Evolutionary conservation across 257 asterid genomes (phyloP).

Genomic region (Paraleonurus japonicus): DNA sequence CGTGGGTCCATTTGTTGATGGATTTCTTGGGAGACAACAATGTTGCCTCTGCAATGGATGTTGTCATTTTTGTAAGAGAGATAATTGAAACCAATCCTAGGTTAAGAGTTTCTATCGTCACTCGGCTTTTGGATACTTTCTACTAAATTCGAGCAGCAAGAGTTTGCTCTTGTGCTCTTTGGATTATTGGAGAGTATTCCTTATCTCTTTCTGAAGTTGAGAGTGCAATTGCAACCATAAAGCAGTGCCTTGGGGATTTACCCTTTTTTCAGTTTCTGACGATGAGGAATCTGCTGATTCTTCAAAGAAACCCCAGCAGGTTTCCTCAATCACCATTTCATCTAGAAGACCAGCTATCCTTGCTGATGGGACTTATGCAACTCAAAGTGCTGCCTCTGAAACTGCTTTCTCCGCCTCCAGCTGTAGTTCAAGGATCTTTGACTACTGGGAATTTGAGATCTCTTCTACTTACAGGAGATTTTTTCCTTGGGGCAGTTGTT

Average conservation of each 20-base stretch:
- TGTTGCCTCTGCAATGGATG: conserved; percentile 89
- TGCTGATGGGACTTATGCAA: conserved; percentile 96
- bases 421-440: conserved; percentile 73
- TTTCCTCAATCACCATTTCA: conserved; percentile 74
- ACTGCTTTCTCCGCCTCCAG: conserved; percentile 81
- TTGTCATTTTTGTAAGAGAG: conserved; percentile 82
- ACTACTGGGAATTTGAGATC: conserved; percentile 76
- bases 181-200: conserved; percentile 94
- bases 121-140: conserved; percentile 85
- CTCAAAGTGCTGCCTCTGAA: conserved; percentile 98
- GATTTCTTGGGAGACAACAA: conserved; percentile 97
- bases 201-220: conserved; percentile 88
- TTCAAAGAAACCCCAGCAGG: conserved; percentile 72
- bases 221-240: conserved; percentile 76
- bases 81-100: conserved; percentile 90
- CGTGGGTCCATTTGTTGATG: conserved; percentile 88
- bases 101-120: conserved; percentile 82
- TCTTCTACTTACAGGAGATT: conserved; percentile 88
- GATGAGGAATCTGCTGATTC: conserved; percentile 75
- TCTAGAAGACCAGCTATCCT: conserved; percentile 92
- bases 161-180: conserved; percentile 91
- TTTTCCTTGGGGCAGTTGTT: conserved; percentile 90
- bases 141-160: conserved; percentile 93
- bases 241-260: conserved; percentile 92
- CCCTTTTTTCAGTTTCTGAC: conserved; percentile 78